A percentile compares a stretch with the other conserved stretches of the same genome.
These are phyloP conservation scores for Penicillium concentricum DNA, from an alignment of 2,329 filamentous ascomycete genomes.

Conservation along the genomic window DNA sequence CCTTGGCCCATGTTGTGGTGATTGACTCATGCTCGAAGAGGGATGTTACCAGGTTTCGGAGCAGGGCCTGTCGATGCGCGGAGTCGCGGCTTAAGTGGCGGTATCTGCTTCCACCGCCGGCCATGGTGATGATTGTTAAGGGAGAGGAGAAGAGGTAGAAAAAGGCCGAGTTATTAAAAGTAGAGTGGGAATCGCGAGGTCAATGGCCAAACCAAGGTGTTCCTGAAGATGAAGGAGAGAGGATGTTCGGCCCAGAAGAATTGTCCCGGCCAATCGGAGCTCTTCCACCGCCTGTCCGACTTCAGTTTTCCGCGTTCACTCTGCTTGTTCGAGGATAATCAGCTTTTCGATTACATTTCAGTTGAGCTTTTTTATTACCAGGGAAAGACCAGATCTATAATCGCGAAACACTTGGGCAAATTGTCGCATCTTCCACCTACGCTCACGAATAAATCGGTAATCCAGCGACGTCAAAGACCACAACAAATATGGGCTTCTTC, in stretches of 20 bases:
- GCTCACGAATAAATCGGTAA: background rate
- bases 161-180: background rate
- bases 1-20: conserved; percentile 92
- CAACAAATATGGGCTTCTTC: conserved; percentile 64
- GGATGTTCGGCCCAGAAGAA: conserved; percentile 28
- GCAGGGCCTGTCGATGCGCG: conserved; percentile 83
- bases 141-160: background rate
- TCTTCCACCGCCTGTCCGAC: conserved; percentile 24
- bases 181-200: conserved; percentile 8
- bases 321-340: background rate
- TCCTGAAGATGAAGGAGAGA: conserved; percentile 2
- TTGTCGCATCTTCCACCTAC: background rate
- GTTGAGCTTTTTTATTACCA: background rate
- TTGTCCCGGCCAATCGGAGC: conserved; percentile 40
- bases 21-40: conserved; percentile 92
- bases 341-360: background rate
- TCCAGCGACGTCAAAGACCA: background rate
- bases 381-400: background rate
- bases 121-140: conserved; percentile 58
- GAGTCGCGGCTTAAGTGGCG: conserved; percentile 83
- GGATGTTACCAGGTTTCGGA: conserved; percentile 93
- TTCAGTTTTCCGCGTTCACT: conserved; percentile 16
- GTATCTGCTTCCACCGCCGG: conserved; percentile 82
- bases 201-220: background rate
- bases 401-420: background rate